Evolutionary conservation across 148 eudicot genomes (phyloP), one percentile per base, ranked within the genome.

Genomic region (Diospyros kaki): DNA sequence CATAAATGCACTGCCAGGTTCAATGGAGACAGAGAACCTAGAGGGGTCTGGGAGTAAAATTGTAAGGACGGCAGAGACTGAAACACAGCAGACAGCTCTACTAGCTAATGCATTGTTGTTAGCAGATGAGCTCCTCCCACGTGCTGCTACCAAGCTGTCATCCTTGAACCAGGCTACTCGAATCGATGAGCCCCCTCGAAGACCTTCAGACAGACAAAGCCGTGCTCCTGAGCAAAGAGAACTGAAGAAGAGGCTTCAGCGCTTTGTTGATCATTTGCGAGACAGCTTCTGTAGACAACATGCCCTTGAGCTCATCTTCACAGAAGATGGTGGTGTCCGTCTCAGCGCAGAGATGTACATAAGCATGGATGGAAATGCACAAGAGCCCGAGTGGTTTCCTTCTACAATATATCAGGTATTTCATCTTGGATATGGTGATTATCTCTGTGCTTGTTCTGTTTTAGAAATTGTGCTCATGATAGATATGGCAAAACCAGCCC

Each of bases 341-440:
- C 81, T 95, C n/a, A 86, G 82, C 72, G 85, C 99, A 39, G 80
- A 84, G 1, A 76, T 91, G 85, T 96, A 96, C 52, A 74, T 82
- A 66, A 71, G 81, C 72, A 76, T 93, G 93, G 99, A 96, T 65
- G 87, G 73, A 10, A 62, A 65, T 65, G 72, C 86, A 40, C 85
- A 87, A 46, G 95, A 93, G 71, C 94, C 94, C 4, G 97, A 96
- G 67, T 91, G 98, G 99, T 93, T 96, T 68, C 99, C 99, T 17
- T 93, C 99, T 80, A 82, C 83, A 14, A 81, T 96, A 15, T 96
- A 83, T 69, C 99, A 91, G 98, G 99, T 94, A 77, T 72, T 46
- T 17, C 50, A 45, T 10, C 1, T 18, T 44, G 10, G 13, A 28
- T 72, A 12, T 28, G 28, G 59, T 68, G 15, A 66, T 28, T 66